phyloP scores from a whole-genome alignment of 306 rosid species.

The Vachellia collinsii region DNA sequence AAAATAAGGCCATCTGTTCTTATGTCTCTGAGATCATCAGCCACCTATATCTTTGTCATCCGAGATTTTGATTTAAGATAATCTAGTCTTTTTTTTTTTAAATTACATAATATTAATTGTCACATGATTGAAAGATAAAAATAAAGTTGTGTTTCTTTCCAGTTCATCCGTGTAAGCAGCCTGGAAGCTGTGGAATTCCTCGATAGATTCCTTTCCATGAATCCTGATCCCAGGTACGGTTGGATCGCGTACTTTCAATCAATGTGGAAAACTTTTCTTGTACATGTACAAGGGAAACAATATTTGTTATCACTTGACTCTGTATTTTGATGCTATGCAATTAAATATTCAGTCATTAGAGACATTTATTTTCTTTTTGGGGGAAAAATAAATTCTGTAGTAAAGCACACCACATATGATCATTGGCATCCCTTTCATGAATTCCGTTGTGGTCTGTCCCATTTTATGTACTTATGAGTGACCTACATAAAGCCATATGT shows the following conservation, averaged over 20 bases:
- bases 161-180: constrained; percentile 73
- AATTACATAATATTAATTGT: neutral
- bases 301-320: constrained; percentile 13
- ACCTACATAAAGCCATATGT: constrained; percentile 25
- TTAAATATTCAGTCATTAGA: constrained; percentile 2
- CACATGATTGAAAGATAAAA: constrained; percentile 37
- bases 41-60: neutral
- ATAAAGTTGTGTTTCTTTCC: constrained; percentile 34
- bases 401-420: neutral
- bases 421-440: neutral
- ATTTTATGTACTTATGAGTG: constrained; percentile 9
- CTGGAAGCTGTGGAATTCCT: constrained; percentile 79
- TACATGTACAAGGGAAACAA: constrained; percentile 4
- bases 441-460: constrained; percentile 3
- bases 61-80: constrained; percentile 4
- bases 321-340: constrained; percentile 24
- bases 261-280: constrained; percentile 8
- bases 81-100: neutral
- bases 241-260: constrained; percentile 29
- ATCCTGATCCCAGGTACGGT: constrained; percentile 74
- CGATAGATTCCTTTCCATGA: constrained; percentile 80
- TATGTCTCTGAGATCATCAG: constrained; percentile 16
- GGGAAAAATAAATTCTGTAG: neutral
- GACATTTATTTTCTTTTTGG: neutral
- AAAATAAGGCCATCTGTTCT: neutral